Evolutionary conservation across 1,139 yeast species (phyloP).

Genomic region (Candida mesenterica): DNA sequence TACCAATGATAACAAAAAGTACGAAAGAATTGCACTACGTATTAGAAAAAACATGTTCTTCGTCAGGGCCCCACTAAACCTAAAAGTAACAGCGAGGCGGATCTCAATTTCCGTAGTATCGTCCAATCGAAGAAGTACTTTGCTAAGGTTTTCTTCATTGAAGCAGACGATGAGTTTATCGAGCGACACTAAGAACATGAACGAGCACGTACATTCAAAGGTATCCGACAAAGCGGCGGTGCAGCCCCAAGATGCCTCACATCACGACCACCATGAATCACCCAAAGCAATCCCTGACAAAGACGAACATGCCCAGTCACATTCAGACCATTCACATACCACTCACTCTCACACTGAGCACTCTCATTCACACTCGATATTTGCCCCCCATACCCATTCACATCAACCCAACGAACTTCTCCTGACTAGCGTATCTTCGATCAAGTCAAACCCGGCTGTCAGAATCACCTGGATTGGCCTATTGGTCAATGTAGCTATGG

Average conservation of each 20-base stretch:
- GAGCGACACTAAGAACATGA: too few species aligned
- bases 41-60: neutral
- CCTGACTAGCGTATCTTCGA: conserved; percentile 27
- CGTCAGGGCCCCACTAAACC: conserved; percentile 1
- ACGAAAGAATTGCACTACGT: neutral
- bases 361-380: conserved; percentile 10
- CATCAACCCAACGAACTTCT: conserved; percentile 45
- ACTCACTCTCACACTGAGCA: conserved; percentile 9
- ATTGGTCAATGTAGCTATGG: conserved; percentile 79
- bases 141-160: neutral
- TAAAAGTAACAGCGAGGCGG: conserved; percentile 2
- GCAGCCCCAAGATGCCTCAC: too few species aligned
- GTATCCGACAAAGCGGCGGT: too few species aligned
- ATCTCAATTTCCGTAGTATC: neutral
- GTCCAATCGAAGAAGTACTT: neutral
- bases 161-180: neutral
- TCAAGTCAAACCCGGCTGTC: conserved; percentile 73
- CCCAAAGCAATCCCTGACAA: too few species aligned
- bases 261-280: too few species aligned
- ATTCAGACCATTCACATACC: too few species aligned
- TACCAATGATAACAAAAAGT: neutral
- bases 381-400: conserved; percentile 32
- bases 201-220: too few species aligned
- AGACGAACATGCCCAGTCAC: neutral
- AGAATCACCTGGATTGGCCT: conserved; percentile 92